Evolutionary conservation across 1,284 basidiomycete genomes (phyloP).

Genomic region (Leccinum fallax): DNA sequence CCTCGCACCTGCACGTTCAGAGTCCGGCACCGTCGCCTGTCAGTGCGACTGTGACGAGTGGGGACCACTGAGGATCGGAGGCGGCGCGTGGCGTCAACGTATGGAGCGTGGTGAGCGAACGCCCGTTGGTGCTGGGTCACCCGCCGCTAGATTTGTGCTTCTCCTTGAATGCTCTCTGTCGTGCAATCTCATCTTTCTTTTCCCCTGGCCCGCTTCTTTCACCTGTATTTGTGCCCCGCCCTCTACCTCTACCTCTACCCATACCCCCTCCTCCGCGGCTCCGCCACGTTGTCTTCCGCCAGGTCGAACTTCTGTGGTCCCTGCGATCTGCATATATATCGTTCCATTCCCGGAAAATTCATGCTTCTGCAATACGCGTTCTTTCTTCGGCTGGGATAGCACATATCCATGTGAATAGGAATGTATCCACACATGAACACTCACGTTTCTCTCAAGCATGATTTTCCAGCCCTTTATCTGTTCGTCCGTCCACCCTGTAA

Average conservation of each 20-base stretch:
- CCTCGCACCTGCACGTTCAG: no score
- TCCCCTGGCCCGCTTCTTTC: conserved; percentile 39
- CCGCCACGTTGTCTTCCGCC: conserved; percentile 36
- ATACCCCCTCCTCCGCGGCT: not conserved
- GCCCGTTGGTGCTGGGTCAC: no score
- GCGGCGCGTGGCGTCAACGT: no score
- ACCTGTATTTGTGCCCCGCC: conserved; percentile 14
- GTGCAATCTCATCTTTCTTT: conserved; percentile 30
- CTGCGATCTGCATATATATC: not conserved
- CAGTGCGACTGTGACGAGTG: no score
- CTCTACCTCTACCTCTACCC: conserved; percentile 33
- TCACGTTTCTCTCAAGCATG: no score
- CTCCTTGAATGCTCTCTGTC: conserved; percentile 67
- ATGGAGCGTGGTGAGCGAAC: no score
- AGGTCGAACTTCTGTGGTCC: conserved; percentile 15
- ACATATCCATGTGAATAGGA: conserved; percentile 4
- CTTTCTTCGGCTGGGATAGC: conserved; percentile 64
- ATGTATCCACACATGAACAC: no score
- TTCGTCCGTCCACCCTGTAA: no score
- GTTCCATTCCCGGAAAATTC: conserved; percentile 69
- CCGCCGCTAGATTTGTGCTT: conserved; percentile 68
- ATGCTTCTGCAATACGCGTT: conserved; percentile 68
- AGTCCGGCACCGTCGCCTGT: no score
- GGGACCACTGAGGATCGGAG: no score
- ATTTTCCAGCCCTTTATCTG: no score